These are phyloP conservation scores for Clonostachys chloroleuca DNA, from an alignment of 2,329 filamentous ascomycete genomes.

Conservation along the genomic window DNA sequence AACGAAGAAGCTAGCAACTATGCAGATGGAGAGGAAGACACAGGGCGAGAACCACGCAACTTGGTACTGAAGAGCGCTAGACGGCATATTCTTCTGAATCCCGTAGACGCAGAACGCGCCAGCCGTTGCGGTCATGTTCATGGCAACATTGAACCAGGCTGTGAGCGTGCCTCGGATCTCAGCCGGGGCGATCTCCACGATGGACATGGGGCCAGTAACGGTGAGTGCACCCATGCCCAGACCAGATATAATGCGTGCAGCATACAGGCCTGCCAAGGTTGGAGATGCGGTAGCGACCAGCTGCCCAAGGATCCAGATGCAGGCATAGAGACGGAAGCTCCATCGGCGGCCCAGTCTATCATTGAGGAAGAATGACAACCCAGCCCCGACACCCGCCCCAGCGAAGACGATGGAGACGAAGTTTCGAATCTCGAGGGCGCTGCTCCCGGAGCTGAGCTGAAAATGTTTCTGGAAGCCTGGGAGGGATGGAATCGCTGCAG, in stretches of 20 bases:
- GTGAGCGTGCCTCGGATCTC: constrained; percentile 30
- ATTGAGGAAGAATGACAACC: constrained; percentile 27
- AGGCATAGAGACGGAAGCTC: constrained; percentile 29
- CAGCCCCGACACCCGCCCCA: constrained; percentile 11
- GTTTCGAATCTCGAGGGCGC: constrained; percentile 15
- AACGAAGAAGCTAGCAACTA: constrained; percentile 21
- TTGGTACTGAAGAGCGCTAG: constrained; percentile 17
- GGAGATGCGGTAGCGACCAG: constrained; percentile 19
- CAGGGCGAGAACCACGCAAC: constrained; percentile 15
- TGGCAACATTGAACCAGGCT: constrained; percentile 27
- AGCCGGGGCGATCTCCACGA: constrained; percentile 30
- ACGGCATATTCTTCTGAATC: constrained; percentile 17
- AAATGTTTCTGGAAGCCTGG: constrained; percentile 27
- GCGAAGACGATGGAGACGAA: constrained; percentile 30
- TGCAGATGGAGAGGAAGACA: constrained; percentile 13
- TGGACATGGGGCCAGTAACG: constrained; percentile 27
- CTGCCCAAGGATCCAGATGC: constrained; percentile 24
- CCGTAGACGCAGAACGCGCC: constrained; percentile 26
- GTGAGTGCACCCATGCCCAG: constrained; percentile 30
- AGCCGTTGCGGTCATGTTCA: constrained; percentile 22
- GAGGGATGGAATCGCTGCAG: constrained; percentile 20
- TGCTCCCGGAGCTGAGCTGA: constrained; percentile 8
- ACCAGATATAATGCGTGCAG: constrained; percentile 26
- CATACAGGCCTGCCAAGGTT: constrained; percentile 22
- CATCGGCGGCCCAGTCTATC: constrained; percentile 30